phyloP scores from a whole-genome alignment of 768 basidiomycete genomes.

The Pleurotus salmoneostramineus region DNA sequence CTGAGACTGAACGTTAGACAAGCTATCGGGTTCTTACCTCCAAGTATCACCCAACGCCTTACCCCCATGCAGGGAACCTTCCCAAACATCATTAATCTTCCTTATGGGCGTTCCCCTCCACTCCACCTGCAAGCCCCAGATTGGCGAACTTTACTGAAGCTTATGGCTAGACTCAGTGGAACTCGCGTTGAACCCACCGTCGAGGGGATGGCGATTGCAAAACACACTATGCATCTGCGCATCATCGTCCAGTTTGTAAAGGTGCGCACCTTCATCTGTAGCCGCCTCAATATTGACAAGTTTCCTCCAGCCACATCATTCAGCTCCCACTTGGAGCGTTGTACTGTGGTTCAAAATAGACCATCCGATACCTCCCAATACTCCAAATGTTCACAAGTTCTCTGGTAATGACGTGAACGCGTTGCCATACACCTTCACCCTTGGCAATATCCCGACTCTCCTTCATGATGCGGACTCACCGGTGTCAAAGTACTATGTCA shows the following conservation, averaged over 20 bases:
- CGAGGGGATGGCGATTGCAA: slow-evolving; percentile 57
- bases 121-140: slow-evolving; percentile 71
- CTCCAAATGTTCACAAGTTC: slow-evolving; percentile 42
- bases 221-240: slow-evolving; percentile 56
- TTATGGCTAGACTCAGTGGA: slow-evolving; percentile 71
- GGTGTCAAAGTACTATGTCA: slow-evolving; percentile 66
- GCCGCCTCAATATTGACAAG: background rate
- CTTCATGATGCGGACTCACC: slow-evolving; percentile 62
- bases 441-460: slow-evolving; percentile 55
- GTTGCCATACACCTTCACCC: slow-evolving; percentile 70
- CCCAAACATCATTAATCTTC: slow-evolving; percentile 73
- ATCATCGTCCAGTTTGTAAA: slow-evolving; percentile 79
- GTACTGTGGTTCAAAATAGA: slow-evolving; percentile 79
- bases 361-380: slow-evolving; percentile 48
- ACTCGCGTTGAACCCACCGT: slow-evolving; percentile 69
- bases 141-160: slow-evolving; percentile 70
- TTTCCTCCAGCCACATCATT: slow-evolving; percentile 52
- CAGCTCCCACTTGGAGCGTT: slow-evolving; percentile 64
- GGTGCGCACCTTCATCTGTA: slow-evolving; percentile 32
- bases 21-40: slow-evolving; percentile 70
- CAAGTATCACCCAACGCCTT: slow-evolving; percentile 46
- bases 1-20: background rate
- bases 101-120: slow-evolving; percentile 62
- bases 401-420: slow-evolving; percentile 56
- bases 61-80: slow-evolving; percentile 48